Evolutionary conservation across 805 yeast species (phyloP).

Genomic region (Kodamaea lidongshanica): DNA sequence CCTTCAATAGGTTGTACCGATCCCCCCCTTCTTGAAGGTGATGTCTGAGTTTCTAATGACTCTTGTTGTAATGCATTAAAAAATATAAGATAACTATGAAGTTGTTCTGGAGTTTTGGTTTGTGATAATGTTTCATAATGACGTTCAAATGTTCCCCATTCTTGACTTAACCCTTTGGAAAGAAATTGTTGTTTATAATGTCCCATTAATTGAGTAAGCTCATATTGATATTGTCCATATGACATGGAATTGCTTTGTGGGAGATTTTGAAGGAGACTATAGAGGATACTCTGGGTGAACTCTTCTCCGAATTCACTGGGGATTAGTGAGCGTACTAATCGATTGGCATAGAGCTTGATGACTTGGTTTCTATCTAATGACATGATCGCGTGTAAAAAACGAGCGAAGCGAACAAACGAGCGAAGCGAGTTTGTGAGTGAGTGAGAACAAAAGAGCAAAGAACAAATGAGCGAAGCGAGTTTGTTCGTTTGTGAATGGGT

Average conservation of each 20-base stretch:
- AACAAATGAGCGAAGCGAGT: too few species aligned
- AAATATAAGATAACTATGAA: constrained; percentile 30
- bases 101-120: constrained; percentile 24
- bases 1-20: neutral
- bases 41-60: too few species aligned
- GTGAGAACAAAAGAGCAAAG: too few species aligned
- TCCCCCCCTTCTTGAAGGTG: constrained; percentile 2
- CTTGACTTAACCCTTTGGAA: constrained; percentile 19
- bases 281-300: constrained; percentile 25
- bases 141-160: constrained; percentile 30
- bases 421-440: too few species aligned
- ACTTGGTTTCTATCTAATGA: constrained; percentile 29
- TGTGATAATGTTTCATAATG: constrained; percentile 25
- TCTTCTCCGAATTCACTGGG: constrained; percentile 34
- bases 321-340: constrained; percentile 31
- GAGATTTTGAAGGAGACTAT: constrained; percentile 18
- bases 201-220: constrained; percentile 16
- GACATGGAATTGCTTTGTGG: constrained; percentile 3
- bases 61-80: constrained; percentile 17
- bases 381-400: constrained; percentile 18
- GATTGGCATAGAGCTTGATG: constrained; percentile 25
- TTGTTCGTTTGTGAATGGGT: too few species aligned
- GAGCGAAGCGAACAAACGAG: too few species aligned
- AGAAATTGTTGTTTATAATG: constrained; percentile 21
- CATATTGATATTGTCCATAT: constrained; percentile 10